Evolutionary conservation across 768 basidiomycete species (phyloP).

Genomic region (Pleurotus salmoneostramineus): DNA sequence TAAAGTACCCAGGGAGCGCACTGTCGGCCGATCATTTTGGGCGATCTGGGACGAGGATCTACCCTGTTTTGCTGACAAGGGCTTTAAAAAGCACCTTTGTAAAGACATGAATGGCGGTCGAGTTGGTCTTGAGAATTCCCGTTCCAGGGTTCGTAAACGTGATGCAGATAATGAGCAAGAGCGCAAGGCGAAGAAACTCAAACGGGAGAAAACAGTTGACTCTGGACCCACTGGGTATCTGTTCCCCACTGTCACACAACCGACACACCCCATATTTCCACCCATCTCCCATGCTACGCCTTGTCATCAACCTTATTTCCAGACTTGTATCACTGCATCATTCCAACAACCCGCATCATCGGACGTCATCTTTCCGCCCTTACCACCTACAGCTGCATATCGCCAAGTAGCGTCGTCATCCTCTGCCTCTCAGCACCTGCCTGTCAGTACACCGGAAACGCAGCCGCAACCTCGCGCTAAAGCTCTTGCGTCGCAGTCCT

Average conservation of each 20-base stretch:
- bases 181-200: constrained; percentile 36
- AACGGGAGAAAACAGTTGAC: constrained; percentile 36
- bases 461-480: constrained; percentile 3
- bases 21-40: constrained; percentile 83
- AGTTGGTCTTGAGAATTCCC: constrained; percentile 28
- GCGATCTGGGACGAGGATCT: constrained; percentile 81
- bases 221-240: constrained; percentile 16
- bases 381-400: constrained; percentile 44
- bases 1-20: constrained; percentile 74
- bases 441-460: too few species aligned
- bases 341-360: constrained; percentile 41
- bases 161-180: constrained; percentile 5
- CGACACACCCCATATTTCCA: constrained; percentile 41
- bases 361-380: constrained; percentile 71
- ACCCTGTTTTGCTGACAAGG: constrained; percentile 78
- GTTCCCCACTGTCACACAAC: constrained; percentile 21
- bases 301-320: constrained; percentile 76
- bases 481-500: background rate
- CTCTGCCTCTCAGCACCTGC: constrained; percentile 20
- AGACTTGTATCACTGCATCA: constrained; percentile 45
- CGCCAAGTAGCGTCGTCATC: constrained; percentile 16
- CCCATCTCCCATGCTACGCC: constrained; percentile 44
- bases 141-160: constrained; percentile 27
- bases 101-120: constrained; percentile 39
- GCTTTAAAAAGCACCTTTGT: constrained; percentile 67